These are phyloP conservation scores for Isatis lusitanica DNA, from an alignment of 441 rosid species.

Conservation along the genomic window DNA sequence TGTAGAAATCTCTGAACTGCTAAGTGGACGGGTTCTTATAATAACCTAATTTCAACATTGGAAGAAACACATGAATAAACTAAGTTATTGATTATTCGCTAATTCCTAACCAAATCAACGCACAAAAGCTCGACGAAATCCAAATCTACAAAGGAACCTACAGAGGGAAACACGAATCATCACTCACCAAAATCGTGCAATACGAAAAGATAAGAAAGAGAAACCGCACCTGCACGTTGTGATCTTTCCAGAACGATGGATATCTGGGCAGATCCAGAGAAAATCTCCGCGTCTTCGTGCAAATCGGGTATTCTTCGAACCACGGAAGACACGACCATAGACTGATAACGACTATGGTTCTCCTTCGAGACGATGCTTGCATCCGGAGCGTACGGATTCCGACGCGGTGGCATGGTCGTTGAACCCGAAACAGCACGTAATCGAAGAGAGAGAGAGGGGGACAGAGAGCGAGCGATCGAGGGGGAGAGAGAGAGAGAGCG, in stretches of 20 bases:
- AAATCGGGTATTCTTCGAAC: constrained; percentile 49
- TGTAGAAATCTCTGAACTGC: constrained; percentile 71
- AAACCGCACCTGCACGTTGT: constrained; percentile 77
- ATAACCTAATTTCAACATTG: constrained; percentile 58
- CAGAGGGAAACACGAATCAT: not conserved
- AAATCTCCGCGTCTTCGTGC: constrained; percentile 24
- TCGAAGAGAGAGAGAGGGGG: constrained; percentile 36
- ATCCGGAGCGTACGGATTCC: constrained; percentile 56
- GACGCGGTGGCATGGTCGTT: constrained; percentile 50
- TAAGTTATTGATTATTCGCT: not conserved
- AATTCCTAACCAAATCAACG: not conserved
- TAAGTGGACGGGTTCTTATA: constrained; percentile 86
- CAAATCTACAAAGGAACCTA: not conserved
- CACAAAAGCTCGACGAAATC: not conserved
- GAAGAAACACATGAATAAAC: not conserved
- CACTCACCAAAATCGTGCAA: not conserved
- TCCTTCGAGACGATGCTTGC: constrained; percentile 47
- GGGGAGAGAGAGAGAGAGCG: too few species aligned
- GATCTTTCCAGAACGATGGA: constrained; percentile 92
- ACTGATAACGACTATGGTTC: constrained; percentile 25
- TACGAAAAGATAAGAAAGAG: not conserved
- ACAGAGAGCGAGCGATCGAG: too few species aligned
- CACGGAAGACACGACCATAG: constrained; percentile 39
- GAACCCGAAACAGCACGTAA: constrained; percentile 86
- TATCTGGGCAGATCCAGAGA: constrained; percentile 32